Evolutionary conservation across 2,329 filamentous ascomycete genomes (phyloP).

Genomic region (Alternaria ventricosa): DNA sequence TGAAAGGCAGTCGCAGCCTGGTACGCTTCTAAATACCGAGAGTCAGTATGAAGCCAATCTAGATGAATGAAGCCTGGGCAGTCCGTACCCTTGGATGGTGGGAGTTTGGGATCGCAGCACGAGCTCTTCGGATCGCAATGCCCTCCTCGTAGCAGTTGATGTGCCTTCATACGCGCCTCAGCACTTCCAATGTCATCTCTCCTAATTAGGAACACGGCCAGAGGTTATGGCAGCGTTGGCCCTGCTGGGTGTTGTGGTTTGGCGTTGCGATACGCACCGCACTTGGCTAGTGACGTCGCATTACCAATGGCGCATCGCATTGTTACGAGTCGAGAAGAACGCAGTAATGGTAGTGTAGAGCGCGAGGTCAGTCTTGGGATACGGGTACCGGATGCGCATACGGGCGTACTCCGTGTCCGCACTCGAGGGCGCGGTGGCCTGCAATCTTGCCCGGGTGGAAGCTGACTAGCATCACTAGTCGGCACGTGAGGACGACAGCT

Average conservation of each 20-base stretch:
- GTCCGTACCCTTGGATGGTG: neutral
- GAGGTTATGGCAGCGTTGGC: neutral
- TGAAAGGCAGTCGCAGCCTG: neutral
- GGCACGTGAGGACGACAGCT: neutral
- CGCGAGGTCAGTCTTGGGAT: fast-evolving
- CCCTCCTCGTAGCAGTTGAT: neutral
- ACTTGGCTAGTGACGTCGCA: neutral
- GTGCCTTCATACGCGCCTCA: neutral
- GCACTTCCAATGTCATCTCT: neutral
- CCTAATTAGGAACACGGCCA: fast-evolving
- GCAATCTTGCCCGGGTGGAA: neutral
- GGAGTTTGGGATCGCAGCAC: neutral
- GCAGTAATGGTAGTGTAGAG: neutral
- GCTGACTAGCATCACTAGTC: too few relatives aligned
- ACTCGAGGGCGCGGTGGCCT: neutral
- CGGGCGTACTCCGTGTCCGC: neutral
- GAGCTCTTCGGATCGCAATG: neutral
- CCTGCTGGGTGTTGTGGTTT: neutral
- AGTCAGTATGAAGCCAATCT: neutral
- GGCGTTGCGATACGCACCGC: neutral
- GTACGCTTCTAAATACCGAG: neutral
- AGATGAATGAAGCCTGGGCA: neutral
- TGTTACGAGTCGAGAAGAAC: fast-evolving
- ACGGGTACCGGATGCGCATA: neutral
- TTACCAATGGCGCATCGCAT: neutral